A percentile compares a stretch with the other conserved stretches of the same genome.
phyloP scores from a whole-genome alignment of 2,329 filamentous ascomycete genomes.

The Calonectria pteridis region DNA sequence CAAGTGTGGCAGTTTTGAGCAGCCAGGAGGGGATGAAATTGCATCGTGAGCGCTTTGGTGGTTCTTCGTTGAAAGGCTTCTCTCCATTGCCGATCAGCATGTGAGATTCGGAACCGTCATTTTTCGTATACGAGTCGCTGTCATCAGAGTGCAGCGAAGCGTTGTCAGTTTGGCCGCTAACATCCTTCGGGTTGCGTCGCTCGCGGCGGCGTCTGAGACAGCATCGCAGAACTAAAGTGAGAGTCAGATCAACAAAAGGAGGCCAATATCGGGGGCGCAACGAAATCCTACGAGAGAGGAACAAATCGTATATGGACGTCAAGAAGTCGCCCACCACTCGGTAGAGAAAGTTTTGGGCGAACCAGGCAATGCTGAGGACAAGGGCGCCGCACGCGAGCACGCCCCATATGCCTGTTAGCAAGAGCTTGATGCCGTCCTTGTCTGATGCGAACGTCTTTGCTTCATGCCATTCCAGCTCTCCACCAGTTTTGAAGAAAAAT shows the following conservation, averaged over 20 bases:
- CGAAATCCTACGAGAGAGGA: constrained; percentile 31
- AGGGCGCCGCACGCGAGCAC: constrained; percentile 39
- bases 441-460: constrained; percentile 45
- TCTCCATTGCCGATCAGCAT: constrained; percentile 24
- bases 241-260: neutral
- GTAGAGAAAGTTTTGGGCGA: constrained; percentile 41
- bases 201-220: constrained; percentile 10
- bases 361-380: constrained; percentile 41
- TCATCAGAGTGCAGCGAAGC: constrained; percentile 5
- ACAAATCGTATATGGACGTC: constrained; percentile 21
- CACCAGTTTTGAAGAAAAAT: constrained; percentile 48
- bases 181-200: neutral
- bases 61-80: constrained; percentile 12
- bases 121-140: constrained; percentile 9
- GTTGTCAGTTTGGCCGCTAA: neutral
- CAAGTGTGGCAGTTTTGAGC: constrained; percentile 30
- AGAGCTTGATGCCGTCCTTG: constrained; percentile 48
- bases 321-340: constrained; percentile 39
- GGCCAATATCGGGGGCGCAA: neutral
- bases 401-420: constrained; percentile 46
- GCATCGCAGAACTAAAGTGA: neutral
- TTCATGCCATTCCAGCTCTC: constrained; percentile 50
- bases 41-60: constrained; percentile 17
- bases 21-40: constrained; percentile 30
- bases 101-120: constrained; percentile 26